Evolutionary conservation across 805 yeast genomes (phyloP), one percentile per base, ranked within the genome.

Genomic region (Saccharomycopsis sp.): DNA sequence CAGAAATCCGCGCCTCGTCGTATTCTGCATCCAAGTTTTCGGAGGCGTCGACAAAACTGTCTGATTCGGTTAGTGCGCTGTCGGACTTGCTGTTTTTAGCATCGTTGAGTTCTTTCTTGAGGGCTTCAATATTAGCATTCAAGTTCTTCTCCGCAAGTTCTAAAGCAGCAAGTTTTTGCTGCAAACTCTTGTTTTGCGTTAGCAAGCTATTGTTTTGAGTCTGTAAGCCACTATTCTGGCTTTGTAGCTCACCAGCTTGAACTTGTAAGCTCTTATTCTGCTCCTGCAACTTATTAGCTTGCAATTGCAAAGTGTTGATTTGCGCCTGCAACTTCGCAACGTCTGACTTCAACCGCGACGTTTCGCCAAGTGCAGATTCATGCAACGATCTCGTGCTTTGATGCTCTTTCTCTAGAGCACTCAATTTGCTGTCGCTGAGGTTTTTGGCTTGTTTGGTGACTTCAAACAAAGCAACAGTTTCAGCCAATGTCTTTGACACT

Each of bases 1-100:
- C 51, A 57, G 54, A 63, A 55, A 51, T 46, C 52, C 15, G 53
- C 29, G 24, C 62, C 56, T 56, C 62, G 48, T 21, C 58, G 50
- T 12, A 16, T 2, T 51, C 29, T 16, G 56, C 51, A 29, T 56
- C 63, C 14, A 59, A 52, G 5, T 57, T 57, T 34, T 64, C 63
- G 2, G 59, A 53, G 21, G 63, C 63, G 24, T 54, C 57, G 15
- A 52, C 62, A 34, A 55, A 60, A 44, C 48, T 44, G 7, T 44
- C 48, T 29, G 37, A 29, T 12, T 44, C 48, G 7, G 48, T n/a
- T n/a, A 16, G 7, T 7, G 7, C 21, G 16, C 7, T 5, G 21
- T 44, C 21, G 21, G 18, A 44, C 18, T 16, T 18, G 21, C 21
- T 44, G 21, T 18, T 44, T 20, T 44, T 44, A 18, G 48, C 48